phyloP scores from a whole-genome alignment of 2,329 filamentous ascomycete genomes.

The Apiospora arundinis region DNA sequence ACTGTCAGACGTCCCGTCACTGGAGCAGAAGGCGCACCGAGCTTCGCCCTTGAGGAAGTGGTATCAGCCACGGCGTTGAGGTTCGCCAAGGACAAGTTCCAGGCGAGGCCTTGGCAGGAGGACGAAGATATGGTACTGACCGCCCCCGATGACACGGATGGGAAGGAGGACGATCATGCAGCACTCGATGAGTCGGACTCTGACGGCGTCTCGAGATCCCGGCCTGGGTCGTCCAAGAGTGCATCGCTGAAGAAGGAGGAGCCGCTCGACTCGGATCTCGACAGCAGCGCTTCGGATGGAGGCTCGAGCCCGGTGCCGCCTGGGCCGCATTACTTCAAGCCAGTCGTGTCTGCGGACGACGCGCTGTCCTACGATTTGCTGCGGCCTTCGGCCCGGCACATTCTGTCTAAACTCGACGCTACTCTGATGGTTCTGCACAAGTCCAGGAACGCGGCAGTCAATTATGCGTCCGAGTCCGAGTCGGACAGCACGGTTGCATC shows the following conservation, averaged over 20 bases:
- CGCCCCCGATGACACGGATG: constrained; percentile 20
- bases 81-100: constrained; percentile 70
- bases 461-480: constrained; percentile 37
- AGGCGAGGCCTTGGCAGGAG: constrained; percentile 42
- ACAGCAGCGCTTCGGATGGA: not conserved
- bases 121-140: constrained; percentile 13
- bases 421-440: constrained; percentile 75
- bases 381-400: constrained; percentile 71
- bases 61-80: constrained; percentile 71
- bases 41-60: constrained; percentile 71
- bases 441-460: constrained; percentile 60
- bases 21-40: constrained; percentile 53
- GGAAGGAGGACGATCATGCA: constrained; percentile 27
- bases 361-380: constrained; percentile 69
- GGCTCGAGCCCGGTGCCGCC: not conserved
- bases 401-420: constrained; percentile 72
- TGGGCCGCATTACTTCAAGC: constrained; percentile 42
- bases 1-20: constrained; percentile 54
- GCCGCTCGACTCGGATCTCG: constrained; percentile 25
- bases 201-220: constrained; percentile 27
- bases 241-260: constrained; percentile 23
- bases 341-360: constrained; percentile 73
- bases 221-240: constrained; percentile 26
- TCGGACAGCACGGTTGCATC: constrained; percentile 36
- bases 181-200: constrained; percentile 28